phyloP scores from a whole-genome alignment of 2,329 filamentous ascomycete genomes.

The Spiromastix sp. region DNA sequence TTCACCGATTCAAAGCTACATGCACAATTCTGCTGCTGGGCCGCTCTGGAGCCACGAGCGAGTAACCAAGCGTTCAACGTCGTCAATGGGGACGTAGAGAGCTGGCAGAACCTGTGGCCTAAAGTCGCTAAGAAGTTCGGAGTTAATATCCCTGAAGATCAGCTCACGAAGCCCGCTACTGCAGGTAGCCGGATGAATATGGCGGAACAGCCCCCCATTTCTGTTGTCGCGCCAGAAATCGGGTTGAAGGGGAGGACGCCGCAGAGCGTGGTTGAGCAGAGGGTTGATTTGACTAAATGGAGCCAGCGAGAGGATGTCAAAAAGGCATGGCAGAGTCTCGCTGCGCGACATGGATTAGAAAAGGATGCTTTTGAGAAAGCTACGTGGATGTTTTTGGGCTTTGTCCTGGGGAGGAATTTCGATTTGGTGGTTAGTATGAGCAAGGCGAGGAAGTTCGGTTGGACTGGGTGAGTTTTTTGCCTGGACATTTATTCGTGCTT shows the following conservation, averaged over 20 bases:
- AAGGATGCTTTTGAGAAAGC: conserved; percentile 33
- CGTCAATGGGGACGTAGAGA: conserved; percentile 28
- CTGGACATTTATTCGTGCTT: no score
- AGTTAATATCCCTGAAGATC: conserved; percentile 18
- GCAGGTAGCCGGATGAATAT: conserved; percentile 8
- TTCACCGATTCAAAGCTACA: conserved; percentile 25
- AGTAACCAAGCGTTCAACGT: conserved; percentile 35
- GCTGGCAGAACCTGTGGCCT: conserved; percentile 33
- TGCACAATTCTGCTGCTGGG: conserved; percentile 29
- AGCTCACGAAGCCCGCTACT: conserved; percentile 16
- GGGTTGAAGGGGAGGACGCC: conserved; percentile 16
- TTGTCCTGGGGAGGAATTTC: conserved; percentile 31
- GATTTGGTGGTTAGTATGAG: conserved; percentile 26
- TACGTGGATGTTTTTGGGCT: conserved; percentile 36
- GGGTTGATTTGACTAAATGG: background rate
- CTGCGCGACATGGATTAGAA: conserved; percentile 17
- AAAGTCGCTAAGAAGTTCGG: conserved; percentile 28
- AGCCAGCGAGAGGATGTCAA: background rate
- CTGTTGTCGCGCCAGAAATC: conserved; percentile 12
- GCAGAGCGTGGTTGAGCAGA: conserved; percentile 12
- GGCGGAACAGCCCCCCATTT: conserved; percentile 16
- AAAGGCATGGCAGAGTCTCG: conserved; percentile 1
- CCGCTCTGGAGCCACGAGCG: conserved; percentile 18
- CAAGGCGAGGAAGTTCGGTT: conserved; percentile 37
- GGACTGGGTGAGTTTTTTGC: conserved; percentile 27